A percentile compares a stretch with the other conserved stretches of the same genome.
Evolutionary conservation across 257 asterid species (phyloP).

Genomic region (Solanum chaucha): DNA sequence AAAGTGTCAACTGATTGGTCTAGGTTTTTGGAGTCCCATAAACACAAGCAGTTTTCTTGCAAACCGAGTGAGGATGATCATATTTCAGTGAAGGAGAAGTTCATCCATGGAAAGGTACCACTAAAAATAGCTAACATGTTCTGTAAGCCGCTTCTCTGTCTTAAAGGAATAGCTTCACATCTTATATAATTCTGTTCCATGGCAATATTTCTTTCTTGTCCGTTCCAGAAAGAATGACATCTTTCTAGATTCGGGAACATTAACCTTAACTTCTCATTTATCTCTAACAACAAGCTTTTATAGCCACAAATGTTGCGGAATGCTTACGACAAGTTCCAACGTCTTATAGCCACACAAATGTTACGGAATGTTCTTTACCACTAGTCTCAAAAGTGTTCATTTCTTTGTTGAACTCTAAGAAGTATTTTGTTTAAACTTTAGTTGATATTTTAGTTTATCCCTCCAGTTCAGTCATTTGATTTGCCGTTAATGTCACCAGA

Average conservation of each 20-base stretch:
- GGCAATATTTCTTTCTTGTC: neutral
- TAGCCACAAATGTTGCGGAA: neutral
- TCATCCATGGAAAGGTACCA: slow-evolving; percentile 78
- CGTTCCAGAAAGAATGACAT: neutral
- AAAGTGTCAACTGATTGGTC: slow-evolving; percentile 6
- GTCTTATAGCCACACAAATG: neutral
- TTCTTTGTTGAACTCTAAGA: neutral
- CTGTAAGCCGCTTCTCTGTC: neutral
- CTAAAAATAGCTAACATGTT: slow-evolving; percentile 3
- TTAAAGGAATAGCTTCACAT: neutral
- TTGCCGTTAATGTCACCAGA: neutral
- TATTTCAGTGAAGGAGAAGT: slow-evolving; percentile 83
- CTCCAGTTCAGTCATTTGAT: neutral
- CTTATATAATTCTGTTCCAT: neutral
- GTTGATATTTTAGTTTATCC: neutral
- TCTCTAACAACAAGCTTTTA: neutral
- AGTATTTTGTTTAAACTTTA: neutral
- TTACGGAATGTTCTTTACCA: neutral
- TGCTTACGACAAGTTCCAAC: neutral
- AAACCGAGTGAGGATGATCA: slow-evolving; percentile 71
- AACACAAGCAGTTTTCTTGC: slow-evolving; percentile 51
- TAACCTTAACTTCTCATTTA: neutral
- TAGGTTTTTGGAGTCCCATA: slow-evolving; percentile 63
- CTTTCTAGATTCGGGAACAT: neutral
- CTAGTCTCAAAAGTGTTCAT: neutral